Percentiles rank a stretch among this genome's conserved stretches.
Conservation (phyloP, 1,284 basidiomycete genomes). For the Leccinum idahoense region DNA sequence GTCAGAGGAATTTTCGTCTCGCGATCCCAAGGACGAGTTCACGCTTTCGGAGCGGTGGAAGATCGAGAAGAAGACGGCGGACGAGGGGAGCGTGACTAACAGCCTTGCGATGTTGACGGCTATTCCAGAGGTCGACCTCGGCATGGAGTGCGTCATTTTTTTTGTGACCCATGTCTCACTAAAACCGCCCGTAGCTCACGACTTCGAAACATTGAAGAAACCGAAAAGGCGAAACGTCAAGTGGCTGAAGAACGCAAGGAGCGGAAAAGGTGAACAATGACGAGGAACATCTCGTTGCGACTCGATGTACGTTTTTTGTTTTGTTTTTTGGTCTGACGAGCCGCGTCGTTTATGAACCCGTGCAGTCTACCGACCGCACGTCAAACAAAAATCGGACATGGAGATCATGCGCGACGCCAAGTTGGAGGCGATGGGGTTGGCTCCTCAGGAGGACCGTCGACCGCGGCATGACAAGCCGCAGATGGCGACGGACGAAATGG, state of each 20-base stretch:
- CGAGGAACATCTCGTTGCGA: constrained; percentile 75
- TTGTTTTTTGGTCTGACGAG: not conserved
- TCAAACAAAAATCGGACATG: constrained; percentile 76
- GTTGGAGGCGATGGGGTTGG: constrained; percentile 74
- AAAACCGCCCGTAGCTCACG: constrained; percentile 58
- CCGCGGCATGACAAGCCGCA: constrained; percentile 58
- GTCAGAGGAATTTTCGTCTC: constrained; percentile 38
- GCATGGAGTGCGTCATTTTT: constrained; percentile 80
- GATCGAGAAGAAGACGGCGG: constrained; percentile 50
- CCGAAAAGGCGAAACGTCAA: constrained; percentile 88
- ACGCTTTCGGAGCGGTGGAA: constrained; percentile 73
- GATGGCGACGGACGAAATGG: constrained; percentile 88
- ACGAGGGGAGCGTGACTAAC: constrained; percentile 91
- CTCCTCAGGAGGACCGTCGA: constrained; percentile 52
- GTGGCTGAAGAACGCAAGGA: constrained; percentile 73
- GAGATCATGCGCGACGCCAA: constrained; percentile 84
- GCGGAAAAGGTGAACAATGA: constrained; percentile 53
- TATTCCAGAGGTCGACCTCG: constrained; percentile 94
- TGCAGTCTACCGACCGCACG: constrained; percentile 77
- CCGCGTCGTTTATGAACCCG: not conserved
- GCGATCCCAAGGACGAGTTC: constrained; percentile 70
- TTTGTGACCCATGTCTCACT: too few relatives aligned
- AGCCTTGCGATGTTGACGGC: constrained; percentile 92
- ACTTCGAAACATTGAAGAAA: constrained; percentile 93
- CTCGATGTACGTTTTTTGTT: constrained; percentile 63